Conservation (phyloP, 805 yeast genomes). For the Hanseniaspora mollemarum region DNA sequence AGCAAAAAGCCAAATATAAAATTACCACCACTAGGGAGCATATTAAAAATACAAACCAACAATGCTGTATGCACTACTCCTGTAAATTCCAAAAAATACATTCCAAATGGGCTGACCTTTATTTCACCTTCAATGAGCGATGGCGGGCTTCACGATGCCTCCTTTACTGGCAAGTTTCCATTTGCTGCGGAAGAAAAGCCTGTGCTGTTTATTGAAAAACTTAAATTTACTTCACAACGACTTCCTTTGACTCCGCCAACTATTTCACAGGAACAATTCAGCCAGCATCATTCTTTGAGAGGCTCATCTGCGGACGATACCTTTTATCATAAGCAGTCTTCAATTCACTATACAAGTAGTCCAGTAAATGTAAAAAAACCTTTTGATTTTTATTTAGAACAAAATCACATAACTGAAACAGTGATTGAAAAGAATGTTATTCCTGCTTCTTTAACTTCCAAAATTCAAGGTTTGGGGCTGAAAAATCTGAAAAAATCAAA, state of each 20-base stretch:
- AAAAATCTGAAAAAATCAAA: not conserved
- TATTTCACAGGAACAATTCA: not conserved
- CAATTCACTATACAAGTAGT: not conserved
- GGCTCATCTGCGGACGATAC: not conserved
- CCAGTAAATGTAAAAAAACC: not conserved
- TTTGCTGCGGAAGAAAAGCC: not conserved
- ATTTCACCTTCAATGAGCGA: constrained; percentile 13
- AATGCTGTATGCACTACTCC: not conserved
- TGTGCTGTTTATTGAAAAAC: not conserved
- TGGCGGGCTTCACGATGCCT: not conserved
- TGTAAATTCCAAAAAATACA: not conserved
- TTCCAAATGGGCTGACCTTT: not conserved
- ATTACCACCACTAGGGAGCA: constrained; percentile 7
- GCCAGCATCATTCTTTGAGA: not conserved
- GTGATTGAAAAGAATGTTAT: not conserved
- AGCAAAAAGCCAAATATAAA: not conserved
- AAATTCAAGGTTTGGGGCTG: not conserved
- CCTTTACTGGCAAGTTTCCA: constrained; percentile 1
- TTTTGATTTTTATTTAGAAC: not conserved
- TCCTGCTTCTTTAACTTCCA: not conserved
- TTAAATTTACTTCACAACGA: not conserved
- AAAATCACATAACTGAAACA: not conserved
- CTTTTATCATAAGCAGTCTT: not conserved
- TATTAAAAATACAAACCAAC: not conserved
- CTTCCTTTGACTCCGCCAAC: constrained; percentile 7